Evolutionary conservation across 148 eudicot species (phyloP).

Genomic region (Camellia sinensis): DNA sequence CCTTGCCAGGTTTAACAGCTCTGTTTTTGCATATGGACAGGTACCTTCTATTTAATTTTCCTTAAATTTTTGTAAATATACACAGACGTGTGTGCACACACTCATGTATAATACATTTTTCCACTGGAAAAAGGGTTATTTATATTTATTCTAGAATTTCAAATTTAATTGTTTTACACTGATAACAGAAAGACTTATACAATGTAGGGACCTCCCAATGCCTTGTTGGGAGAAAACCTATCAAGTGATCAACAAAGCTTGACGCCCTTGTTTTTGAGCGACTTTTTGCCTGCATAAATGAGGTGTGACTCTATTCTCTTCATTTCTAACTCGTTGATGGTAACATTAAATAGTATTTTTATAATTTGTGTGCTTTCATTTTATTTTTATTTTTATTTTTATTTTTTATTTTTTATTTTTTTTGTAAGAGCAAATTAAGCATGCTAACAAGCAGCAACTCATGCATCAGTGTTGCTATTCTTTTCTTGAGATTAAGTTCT

Average conservation of each 20-base stretch:
- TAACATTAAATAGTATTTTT: background rate
- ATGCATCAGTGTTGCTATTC: no score
- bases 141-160: background rate
- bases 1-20: constrained; percentile 88
- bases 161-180: constrained; percentile 40
- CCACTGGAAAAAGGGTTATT: background rate
- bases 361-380: constrained; percentile 13
- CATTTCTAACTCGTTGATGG: background rate
- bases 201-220: constrained; percentile 93
- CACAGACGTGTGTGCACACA: no score
- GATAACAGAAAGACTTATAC: constrained; percentile 94
- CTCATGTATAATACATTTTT: background rate
- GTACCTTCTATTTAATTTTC: constrained; percentile 28
- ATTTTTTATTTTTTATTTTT: no score
- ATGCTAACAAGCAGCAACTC: no score
- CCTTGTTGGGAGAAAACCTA: constrained; percentile 61
- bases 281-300: constrained; percentile 4
- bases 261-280: constrained; percentile 74
- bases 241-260: constrained; percentile 71
- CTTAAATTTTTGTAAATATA: background rate
- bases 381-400: constrained; percentile 6
- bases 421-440: no score
- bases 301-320: background rate
- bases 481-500: no score
- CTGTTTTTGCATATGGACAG: constrained; percentile 97